phyloP scores from a whole-genome alignment of 1,284 basidiomycete genomes.

The Sanghuangporus baumii region DNA sequence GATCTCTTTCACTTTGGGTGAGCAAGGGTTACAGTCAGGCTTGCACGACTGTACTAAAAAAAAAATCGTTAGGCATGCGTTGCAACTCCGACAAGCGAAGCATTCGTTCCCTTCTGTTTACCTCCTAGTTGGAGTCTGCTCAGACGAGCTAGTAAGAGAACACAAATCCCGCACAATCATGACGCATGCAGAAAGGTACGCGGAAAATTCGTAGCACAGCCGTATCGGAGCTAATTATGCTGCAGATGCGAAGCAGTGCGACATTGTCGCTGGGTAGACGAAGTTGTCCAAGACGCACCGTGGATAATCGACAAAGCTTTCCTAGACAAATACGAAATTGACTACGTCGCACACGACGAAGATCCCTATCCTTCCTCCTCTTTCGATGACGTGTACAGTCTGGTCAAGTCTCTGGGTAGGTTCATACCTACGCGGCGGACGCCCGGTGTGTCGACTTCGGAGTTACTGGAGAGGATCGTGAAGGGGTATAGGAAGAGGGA shows the following conservation, averaged over 20 bases:
- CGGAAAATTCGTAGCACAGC: background rate
- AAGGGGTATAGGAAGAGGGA: constrained; percentile 74
- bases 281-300: constrained; percentile 90
- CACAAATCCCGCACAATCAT: constrained; percentile 83
- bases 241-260: constrained; percentile 75
- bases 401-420: constrained; percentile 83
- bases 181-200: constrained; percentile 78
- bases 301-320: constrained; percentile 88
- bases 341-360: constrained; percentile 97
- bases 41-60: constrained; percentile 18
- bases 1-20: constrained; percentile 95
- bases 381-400: constrained; percentile 83
- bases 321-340: constrained; percentile 79
- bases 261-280: constrained; percentile 97
- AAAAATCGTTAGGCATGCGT: constrained; percentile 57
- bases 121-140: constrained; percentile 86
- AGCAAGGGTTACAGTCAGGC: constrained; percentile 21
- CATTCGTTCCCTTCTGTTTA: constrained; percentile 86
- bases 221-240: background rate
- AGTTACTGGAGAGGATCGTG: constrained; percentile 87
- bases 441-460: constrained; percentile 90
- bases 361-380: constrained; percentile 73
- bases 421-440: constrained; percentile 96
- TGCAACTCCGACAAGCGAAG: constrained; percentile 94
- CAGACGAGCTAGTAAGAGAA: constrained; percentile 70